A percentile compares a stretch with the other conserved stretches of the same genome.
Conservation (phyloP, 768 basidiomycete genomes). For the Kwoniella sp. region DNA sequence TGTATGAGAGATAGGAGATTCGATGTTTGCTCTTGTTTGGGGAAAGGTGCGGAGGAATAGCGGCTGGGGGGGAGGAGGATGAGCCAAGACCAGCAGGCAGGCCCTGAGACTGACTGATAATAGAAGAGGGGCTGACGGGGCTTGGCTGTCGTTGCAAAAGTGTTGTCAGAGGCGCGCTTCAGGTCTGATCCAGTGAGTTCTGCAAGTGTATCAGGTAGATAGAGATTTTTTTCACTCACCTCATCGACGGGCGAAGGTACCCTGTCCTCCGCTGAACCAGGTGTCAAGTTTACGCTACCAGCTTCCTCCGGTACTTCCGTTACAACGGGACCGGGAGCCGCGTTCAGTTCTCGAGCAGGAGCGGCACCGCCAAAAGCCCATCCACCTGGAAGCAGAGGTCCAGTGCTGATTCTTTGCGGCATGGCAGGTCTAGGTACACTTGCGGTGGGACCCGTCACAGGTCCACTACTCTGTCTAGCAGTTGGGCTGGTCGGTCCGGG, state of each 20-base stretch:
- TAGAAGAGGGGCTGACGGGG: not conserved
- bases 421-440: slow-evolving; percentile 33
- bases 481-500: slow-evolving; percentile 7
- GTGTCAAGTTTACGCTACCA: not conserved
- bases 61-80: slow-evolving; percentile 26
- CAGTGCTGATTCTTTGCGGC: slow-evolving; percentile 41
- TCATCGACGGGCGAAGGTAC: slow-evolving; percentile 17
- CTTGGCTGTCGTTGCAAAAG: not conserved
- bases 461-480: not conserved
- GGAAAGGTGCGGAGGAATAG: slow-evolving; percentile 41
- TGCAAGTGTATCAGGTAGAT: too few species aligned
- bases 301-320: not conserved
- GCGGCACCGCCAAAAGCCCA: slow-evolving; percentile 31
- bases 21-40: slow-evolving; percentile 42
- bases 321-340: not conserved
- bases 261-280: not conserved
- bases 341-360: not conserved
- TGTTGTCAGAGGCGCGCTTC: too few species aligned
- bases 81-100: not conserved
- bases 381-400: slow-evolving; percentile 45
- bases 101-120: not conserved
- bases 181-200: too few species aligned
- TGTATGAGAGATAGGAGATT: slow-evolving; percentile 81
- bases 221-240: slow-evolving; percentile 9
- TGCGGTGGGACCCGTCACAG: not conserved